Percentiles rank a stretch among this genome's conserved stretches.
Conservation (phyloP, 2,329 filamentous ascomycete species). For the Zalaria sp. region DNA sequence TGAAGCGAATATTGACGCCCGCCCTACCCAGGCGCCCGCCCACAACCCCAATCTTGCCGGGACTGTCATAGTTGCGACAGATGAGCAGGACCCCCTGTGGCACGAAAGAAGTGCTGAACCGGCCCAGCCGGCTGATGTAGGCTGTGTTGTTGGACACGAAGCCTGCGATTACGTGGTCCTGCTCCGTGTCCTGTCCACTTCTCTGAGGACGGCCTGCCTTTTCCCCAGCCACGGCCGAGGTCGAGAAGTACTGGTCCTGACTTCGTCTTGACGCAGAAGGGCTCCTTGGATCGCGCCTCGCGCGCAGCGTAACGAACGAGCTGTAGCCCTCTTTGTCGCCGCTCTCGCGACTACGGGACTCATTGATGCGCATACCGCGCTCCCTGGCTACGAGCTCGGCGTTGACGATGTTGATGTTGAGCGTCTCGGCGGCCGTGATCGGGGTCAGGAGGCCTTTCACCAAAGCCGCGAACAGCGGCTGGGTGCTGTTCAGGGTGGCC, state of each 20-base stretch:
- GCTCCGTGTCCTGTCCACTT: constrained; percentile 12
- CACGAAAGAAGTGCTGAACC: constrained; percentile 59
- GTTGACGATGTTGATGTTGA: constrained; percentile 73
- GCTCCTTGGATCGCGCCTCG: constrained; percentile 21
- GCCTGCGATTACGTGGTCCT: constrained; percentile 46
- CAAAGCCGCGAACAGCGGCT: constrained; percentile 64
- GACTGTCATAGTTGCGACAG: constrained; percentile 66
- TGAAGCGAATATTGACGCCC: constrained; percentile 66
- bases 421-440: constrained; percentile 50
- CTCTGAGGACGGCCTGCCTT: background rate
- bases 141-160: constrained; percentile 50
- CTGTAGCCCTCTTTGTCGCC: constrained; percentile 50
- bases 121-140: constrained; percentile 59
- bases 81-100: constrained; percentile 65
- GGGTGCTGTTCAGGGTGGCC: constrained; percentile 56
- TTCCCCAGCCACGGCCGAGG: background rate
- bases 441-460: constrained; percentile 61
- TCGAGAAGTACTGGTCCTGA: constrained; percentile 1
- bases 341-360: constrained; percentile 50
- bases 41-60: constrained; percentile 71
- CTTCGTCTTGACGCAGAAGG: constrained; percentile 12
- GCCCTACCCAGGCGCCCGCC: constrained; percentile 55
- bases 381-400: constrained; percentile 61
- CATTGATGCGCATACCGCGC: constrained; percentile 64
- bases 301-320: constrained; percentile 56